Conservation (phyloP, 2,329 filamentous ascomycete species). For the Fusarium begoniae region DNA sequence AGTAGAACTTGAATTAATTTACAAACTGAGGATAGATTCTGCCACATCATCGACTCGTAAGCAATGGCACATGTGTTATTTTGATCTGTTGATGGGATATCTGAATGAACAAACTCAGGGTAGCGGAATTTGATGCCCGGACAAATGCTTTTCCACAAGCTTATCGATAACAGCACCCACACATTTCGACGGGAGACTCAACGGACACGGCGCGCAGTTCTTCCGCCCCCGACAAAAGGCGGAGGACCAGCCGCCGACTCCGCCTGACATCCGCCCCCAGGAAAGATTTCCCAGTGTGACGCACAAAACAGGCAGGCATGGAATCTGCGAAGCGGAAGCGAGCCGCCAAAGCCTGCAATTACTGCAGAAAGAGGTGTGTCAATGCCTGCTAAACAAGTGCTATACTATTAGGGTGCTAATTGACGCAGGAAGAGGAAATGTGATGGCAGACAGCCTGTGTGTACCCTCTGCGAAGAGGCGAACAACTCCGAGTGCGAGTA, state of each 20-base stretch:
- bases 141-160: fast-evolving
- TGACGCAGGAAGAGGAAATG: conserved; percentile 29
- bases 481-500: conserved; percentile 35
- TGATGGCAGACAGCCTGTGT: conserved; percentile 32
- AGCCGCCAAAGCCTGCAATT: conserved; percentile 38
- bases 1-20: too few species aligned
- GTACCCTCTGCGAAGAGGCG: conserved; percentile 29
- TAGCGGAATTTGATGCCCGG: background rate
- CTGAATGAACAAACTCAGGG: background rate
- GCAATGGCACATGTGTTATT: background rate
- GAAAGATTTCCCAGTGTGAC: conserved; percentile 20
- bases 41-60: too few species aligned
- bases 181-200: too few species aligned
- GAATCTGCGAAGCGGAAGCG: conserved; percentile 36
- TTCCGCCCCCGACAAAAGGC: background rate
- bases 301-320: conserved; percentile 11
- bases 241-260: conserved; percentile 21
- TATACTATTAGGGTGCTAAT: background rate
- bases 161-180: background rate
- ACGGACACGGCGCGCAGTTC: background rate
- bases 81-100: fast-evolving
- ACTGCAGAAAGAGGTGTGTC: conserved; percentile 31
- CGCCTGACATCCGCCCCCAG: conserved; percentile 22
- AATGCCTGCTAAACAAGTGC: background rate
- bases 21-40: too few species aligned